phyloP scores from a whole-genome alignment of 768 basidiomycete species.

The Xanthoconium purpureum region DNA sequence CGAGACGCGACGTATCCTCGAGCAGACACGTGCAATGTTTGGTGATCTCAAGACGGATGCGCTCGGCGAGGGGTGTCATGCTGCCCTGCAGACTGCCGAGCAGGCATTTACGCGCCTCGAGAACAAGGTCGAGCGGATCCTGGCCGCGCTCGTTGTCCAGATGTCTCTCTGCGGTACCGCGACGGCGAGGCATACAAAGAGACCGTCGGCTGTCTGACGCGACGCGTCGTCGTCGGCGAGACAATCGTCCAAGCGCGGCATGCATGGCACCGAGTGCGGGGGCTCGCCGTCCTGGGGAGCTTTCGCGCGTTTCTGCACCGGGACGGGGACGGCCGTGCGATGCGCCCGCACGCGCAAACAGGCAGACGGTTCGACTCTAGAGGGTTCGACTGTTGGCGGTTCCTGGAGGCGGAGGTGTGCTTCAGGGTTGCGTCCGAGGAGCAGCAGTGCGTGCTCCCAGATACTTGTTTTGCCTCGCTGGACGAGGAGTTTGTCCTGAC shows the following conservation, averaged over 20 bases:
- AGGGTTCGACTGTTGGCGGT: constrained; percentile 44
- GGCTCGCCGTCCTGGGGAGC: constrained; percentile 24
- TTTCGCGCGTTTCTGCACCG: constrained; percentile 30
- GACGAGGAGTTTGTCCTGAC: constrained; percentile 52
- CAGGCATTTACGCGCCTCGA: constrained; percentile 44
- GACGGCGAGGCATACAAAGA: constrained; percentile 48
- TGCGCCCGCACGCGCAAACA: neutral
- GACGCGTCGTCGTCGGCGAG: constrained; percentile 22
- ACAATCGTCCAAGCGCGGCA: constrained; percentile 18
- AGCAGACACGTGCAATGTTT: constrained; percentile 38
- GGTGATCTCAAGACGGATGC: constrained; percentile 37
- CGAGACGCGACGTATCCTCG: constrained; percentile 42
- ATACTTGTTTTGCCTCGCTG: constrained; percentile 51
- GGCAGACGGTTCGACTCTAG: constrained; percentile 9
- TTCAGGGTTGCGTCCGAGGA: constrained; percentile 52
- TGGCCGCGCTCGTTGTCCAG: constrained; percentile 35
- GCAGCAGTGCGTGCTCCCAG: constrained; percentile 55
- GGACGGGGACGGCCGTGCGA: neutral
- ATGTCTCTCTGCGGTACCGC: constrained; percentile 54
- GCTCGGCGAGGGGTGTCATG: constrained; percentile 36
- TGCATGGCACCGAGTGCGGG: constrained; percentile 28
- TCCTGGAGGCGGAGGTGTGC: constrained; percentile 49
- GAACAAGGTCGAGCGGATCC: constrained; percentile 37
- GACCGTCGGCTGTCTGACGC: constrained; percentile 32
- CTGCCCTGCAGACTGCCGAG: constrained; percentile 41